A percentile compares a stretch with the other conserved stretches of the same genome.
These are phyloP conservation scores for Paracoccidioides brasiliensis DNA, from an alignment of 2,329 filamentous ascomycete species.

Conservation along the genomic window DNA sequence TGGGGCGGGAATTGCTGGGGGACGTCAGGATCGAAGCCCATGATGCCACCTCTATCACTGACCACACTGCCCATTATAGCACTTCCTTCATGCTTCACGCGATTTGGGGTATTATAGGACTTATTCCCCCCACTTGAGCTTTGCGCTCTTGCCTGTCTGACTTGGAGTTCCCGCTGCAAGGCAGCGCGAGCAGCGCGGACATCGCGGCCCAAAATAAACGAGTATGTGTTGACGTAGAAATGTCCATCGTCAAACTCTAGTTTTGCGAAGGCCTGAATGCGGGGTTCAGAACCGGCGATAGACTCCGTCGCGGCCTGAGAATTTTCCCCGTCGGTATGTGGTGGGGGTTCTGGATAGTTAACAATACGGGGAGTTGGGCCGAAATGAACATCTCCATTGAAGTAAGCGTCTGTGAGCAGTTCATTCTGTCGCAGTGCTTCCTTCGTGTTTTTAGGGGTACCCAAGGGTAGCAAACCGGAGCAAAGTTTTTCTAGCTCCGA, in stretches of 20 bases:
- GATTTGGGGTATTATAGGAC: conserved; percentile 33
- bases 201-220: conserved; percentile 50
- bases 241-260: conserved; percentile 52
- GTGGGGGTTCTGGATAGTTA: conserved; percentile 15
- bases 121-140: conserved; percentile 34
- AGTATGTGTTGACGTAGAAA: conserved; percentile 52
- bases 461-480: conserved; percentile 22
- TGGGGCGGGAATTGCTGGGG: conserved; percentile 28
- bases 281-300: conserved; percentile 29
- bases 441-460: conserved; percentile 23
- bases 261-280: conserved; percentile 49
- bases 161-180: conserved; percentile 32
- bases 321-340: conserved; percentile 18
- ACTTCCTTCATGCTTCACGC: conserved; percentile 32
- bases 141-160: conserved; percentile 32
- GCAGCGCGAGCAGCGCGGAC: conserved; percentile 38
- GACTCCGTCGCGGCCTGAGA: conserved; percentile 23
- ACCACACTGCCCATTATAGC: conserved; percentile 38
- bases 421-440: conserved; percentile 29
- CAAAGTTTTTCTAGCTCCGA: conserved; percentile 7
- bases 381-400: conserved; percentile 16
- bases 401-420: conserved; percentile 26
- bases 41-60: conserved; percentile 44
- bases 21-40: conserved; percentile 35
- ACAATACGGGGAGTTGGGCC: conserved; percentile 12